Evolutionary conservation across 371 early-diverging fungal species (phyloP), one percentile per base, ranked within the genome.

Genomic region (Dichotomocladium elegans): DNA sequence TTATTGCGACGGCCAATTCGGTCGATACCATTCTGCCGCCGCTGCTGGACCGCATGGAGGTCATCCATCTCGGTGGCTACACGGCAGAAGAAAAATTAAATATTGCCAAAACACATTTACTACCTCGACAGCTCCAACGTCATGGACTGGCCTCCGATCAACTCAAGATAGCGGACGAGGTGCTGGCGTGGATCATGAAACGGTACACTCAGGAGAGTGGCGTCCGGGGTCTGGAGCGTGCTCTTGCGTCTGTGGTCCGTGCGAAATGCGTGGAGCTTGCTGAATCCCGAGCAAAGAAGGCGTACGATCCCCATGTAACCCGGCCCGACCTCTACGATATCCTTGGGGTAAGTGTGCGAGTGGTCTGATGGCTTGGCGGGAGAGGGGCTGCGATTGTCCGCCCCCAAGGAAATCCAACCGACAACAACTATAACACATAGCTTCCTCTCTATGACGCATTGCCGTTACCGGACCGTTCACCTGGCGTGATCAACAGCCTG

Each of bases 191-290:
- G 41, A 61, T 93, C 7, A 84, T 86, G 3, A 82, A 80, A 6
- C 79, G 82, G 4, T 94, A 91, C 67, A 92, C 93, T 22, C 83
- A 90, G 22, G 95, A 94, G 68, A 86, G 90, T 34, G 95, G 95
- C 2, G 93, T 94, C 0, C 81, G 95, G 26, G 76, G 72, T 25
- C 62, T 94, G 9, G 90, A 94, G 49, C 77, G 92, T 24, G 77
- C 83, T 40, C 75, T 94, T 44, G 93, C 88, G 5, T 66, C 82
- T n/a, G 66, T 92, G 9, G 86, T 89, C 31, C 80, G 94, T 12
- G 69, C 76, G 17, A 73, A 90, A 53, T 91, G 92, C 12, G 88
- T 90, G 7, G 83, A 88, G 53, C 70, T 75, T 41, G 85, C 83
- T 3, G 70, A 71, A 22, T 33, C 50, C 1, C 61, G 55, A 41